Evolutionary conservation across 139 green algal genomes (phyloP), one percentile per base, ranked within the genome.

Genomic region (Edaphochlamys debaryana): DNA sequence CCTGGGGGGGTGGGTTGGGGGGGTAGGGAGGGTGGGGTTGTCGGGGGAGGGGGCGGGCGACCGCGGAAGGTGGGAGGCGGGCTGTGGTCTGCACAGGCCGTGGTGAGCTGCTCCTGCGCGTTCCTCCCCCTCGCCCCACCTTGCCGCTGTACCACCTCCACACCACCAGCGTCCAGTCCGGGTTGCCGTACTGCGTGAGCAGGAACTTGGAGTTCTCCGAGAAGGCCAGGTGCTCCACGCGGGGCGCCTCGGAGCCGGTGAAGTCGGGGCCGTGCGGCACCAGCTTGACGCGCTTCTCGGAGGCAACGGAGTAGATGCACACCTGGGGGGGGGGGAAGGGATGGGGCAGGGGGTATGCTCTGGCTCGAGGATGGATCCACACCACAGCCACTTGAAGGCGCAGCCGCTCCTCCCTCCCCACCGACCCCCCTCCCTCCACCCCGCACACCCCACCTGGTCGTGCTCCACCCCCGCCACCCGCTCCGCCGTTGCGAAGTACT

Each of bases 141-240:
- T 92, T 92, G 48, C 70, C 69, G 20, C 56, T 82, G 73, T 92
- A 92, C 88, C 88, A 92, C 37, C 88, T 64, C 80, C 81, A 92
- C 5, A 87, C 64, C 30, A 87, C 40, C 56, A 87, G 60, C 22
- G 45, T 58, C 74, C 80, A 80, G 67, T 86, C 75, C 4, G 88
- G 88, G 7, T 64, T 79, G 17, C 75, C 79, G 32, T 79, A 86
- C 76, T 92, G 88, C 1, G 64, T 67, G 8, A 87, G 19, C 34
- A 92, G 70, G 42, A 88, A 80, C 76, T 90, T 90, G 80, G 63
- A 81, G 80, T 84, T 88, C 50, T 86, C 88, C 69, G 84, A 89
- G 81, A 50, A 62, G 63, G 62, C 41, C 41, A 82, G 40, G n/a
- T 32, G 50, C 34, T 82, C 76, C 42, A 82, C 63, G 3, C 32